Conservation (phyloP, 2,329 filamentous ascomycete genomes). For the Zopfia rhizophila region DNA sequence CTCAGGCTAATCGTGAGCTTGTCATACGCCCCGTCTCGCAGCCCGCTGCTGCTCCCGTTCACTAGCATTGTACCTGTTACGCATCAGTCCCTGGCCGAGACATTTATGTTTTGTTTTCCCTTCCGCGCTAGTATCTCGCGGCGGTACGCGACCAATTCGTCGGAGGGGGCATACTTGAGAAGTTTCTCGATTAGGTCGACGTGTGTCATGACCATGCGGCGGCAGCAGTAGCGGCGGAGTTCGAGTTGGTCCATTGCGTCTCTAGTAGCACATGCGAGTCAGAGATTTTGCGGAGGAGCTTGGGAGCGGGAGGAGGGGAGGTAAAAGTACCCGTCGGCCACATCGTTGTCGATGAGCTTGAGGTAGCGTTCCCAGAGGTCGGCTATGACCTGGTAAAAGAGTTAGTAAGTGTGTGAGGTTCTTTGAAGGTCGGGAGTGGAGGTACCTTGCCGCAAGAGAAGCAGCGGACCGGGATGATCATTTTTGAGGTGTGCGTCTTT, state of each 20-base stretch:
- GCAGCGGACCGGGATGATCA: constrained; percentile 99
- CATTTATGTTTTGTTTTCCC: neutral
- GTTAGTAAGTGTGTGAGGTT: constrained; percentile 41
- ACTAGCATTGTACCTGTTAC: constrained; percentile 46
- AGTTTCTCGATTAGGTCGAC: constrained; percentile 99
- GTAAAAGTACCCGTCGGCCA: constrained; percentile 43
- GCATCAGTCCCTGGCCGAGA: constrained; percentile 35
- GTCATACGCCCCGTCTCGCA: too few relatives aligned
- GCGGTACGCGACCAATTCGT: constrained; percentile 20
- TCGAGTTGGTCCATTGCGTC: constrained; percentile 96
- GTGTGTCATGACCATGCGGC: constrained; percentile 99
- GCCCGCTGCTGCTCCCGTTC: constrained; percentile 48
- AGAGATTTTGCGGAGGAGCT: neutral
- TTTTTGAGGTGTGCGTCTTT: constrained; percentile 59
- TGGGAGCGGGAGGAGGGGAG: neutral
- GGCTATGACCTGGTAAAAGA: constrained; percentile 79
- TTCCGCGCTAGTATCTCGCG: constrained; percentile 6
- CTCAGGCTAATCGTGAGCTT: too few relatives aligned
- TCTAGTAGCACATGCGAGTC: constrained; percentile 59
- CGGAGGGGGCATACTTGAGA: constrained; percentile 61
- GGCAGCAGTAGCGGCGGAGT: constrained; percentile 96
- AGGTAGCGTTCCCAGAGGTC: constrained; percentile 98
- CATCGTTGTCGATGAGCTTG: constrained; percentile 78
- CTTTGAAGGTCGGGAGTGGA: constrained; percentile 16
- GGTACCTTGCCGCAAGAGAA: constrained; percentile 98